Conservation (phyloP, 2,329 filamentous ascomycete species). For the Cladosporium cucumerinum region DNA sequence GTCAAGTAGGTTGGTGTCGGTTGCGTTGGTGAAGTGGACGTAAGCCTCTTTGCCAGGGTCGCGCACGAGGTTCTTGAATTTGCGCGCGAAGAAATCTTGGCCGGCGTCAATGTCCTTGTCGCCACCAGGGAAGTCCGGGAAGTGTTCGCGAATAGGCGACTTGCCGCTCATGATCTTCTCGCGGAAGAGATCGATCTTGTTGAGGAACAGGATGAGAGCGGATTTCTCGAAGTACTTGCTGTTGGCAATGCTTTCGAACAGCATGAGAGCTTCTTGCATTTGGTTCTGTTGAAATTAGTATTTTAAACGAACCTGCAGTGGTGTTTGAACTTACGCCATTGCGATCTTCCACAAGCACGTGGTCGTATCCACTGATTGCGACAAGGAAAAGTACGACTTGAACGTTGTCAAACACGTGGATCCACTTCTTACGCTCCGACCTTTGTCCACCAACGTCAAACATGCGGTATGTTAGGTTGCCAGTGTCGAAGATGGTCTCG, state of each 20-base stretch:
- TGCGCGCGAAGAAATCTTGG: constrained; percentile 50
- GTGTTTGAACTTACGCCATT: constrained; percentile 68
- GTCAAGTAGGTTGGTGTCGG: constrained; percentile 49
- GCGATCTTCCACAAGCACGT: constrained; percentile 93
- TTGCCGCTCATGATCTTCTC: constrained; percentile 48
- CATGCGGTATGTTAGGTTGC: constrained; percentile 92
- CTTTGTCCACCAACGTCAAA: constrained; percentile 95
- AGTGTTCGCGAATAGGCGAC: constrained; percentile 48
- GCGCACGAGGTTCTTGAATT: constrained; percentile 50
- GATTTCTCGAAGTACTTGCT: constrained; percentile 52
- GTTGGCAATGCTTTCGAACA: constrained; percentile 53
- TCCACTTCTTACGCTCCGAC: constrained; percentile 98
- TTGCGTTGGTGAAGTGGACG: constrained; percentile 52
- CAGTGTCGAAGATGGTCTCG: constrained; percentile 93
- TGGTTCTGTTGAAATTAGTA: constrained; percentile 42
- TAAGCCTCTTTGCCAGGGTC: constrained; percentile 51
- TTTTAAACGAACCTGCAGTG: background rate
- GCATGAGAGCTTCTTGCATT: constrained; percentile 54
- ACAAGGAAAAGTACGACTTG: constrained; percentile 90
- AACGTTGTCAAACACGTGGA: constrained; percentile 93
- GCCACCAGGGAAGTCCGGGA: constrained; percentile 48
- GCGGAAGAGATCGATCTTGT: constrained; percentile 53
- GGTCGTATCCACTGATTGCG: constrained; percentile 93
- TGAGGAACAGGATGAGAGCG: constrained; percentile 52
- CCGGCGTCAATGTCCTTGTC: constrained; percentile 47